Conservation (phyloP, 2,329 filamentous ascomycete genomes). For the Aspergillus phoenicis region DNA sequence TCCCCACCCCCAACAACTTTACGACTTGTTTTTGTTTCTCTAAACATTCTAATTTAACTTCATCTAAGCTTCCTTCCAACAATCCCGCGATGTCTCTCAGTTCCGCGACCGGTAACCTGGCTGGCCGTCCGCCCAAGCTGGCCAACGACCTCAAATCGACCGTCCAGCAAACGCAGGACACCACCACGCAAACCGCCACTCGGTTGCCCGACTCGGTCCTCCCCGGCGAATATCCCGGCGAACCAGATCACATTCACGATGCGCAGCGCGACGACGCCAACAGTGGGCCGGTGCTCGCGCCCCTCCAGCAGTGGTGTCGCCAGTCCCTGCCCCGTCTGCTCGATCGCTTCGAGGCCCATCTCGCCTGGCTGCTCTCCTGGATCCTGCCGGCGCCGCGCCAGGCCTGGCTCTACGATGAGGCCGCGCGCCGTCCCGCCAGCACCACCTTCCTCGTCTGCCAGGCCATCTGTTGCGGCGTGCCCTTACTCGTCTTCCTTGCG, state of each 20-base stretch:
- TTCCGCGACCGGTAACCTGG: constrained; percentile 26
- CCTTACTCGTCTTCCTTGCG: constrained; percentile 36
- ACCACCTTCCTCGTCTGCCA: constrained; percentile 38
- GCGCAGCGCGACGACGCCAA: constrained; percentile 12
- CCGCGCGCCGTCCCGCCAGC: constrained; percentile 33
- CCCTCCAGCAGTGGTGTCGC: constrained; percentile 22
- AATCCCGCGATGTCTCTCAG: constrained; percentile 28
- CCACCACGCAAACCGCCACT: constrained; percentile 21
- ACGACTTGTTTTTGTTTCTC: too few species aligned
- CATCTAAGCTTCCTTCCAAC: too few species aligned
- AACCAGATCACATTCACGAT: constrained; percentile 16
- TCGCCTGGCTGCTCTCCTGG: constrained; percentile 28
- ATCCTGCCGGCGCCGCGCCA: constrained; percentile 32
- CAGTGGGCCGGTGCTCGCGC: constrained; percentile 22
- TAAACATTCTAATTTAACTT: too few species aligned
- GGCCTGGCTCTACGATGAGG: constrained; percentile 32
- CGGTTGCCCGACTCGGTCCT: constrained; percentile 23
- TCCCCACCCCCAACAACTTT: too few species aligned
- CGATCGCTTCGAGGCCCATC: constrained; percentile 30
- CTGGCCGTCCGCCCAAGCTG: constrained; percentile 20
- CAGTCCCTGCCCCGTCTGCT: constrained; percentile 27
- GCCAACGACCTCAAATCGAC: constrained; percentile 20
- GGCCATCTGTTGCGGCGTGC: constrained; percentile 37
- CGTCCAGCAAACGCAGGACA: constrained; percentile 16
- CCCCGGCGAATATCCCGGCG: constrained; percentile 33